Base-by-base conservation (phyloP, 2,329 filamentous ascomycete genomes). In the Pestalotiopsis sp. region DNA sequence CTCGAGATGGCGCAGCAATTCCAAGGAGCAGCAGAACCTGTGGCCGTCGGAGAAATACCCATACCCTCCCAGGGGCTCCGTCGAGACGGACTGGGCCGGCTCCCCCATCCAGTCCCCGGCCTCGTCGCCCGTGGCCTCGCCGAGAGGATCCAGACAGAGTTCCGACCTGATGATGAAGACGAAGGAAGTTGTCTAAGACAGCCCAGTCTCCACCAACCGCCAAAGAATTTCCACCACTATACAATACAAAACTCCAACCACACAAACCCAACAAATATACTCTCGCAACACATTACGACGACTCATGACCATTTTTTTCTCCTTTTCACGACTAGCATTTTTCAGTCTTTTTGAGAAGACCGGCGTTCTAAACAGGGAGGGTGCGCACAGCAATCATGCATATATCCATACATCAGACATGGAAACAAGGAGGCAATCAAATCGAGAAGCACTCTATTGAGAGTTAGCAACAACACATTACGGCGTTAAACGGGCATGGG, bases 71-170 rank as follows among this genome's bases (percentile, higher is more conserved):
- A 31, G 39, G 17, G 23, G 36, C 13, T 55, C 39, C n/a, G 52
- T 59, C 27, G 64, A 41, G 23, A 65, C 52, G 7, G 55, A 66
- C 64, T 66, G 64, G 64, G 64, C 31, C n/a, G 31, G 52, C 27
- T 66, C 64, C 5, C 64, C 64, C 39, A 66, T 66, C 36, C 5
- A 17, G 5, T 66, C 64, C 25, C 64, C 64, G 12, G 55, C 64
- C 13, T 23, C 36, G 9, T 66, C 64, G 12, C 64, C 64, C 17
- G 64, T 66, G 6, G 64, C 64, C 11, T 66, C 64, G 36, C 64
- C 64, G 36, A 27, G 64, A 11, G 52, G 52, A n/a, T 66, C 64
- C 14, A 41, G 64, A 49, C 55, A 66, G 27, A 66, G 39, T 17
- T 66, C 64, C n/a, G 64, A 66, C 55, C 31, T 52, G 5, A 41